These are phyloP conservation scores for Microcyclospora tardicrescens DNA, from an alignment of 2,329 filamentous ascomycete species.

Conservation along the genomic window DNA sequence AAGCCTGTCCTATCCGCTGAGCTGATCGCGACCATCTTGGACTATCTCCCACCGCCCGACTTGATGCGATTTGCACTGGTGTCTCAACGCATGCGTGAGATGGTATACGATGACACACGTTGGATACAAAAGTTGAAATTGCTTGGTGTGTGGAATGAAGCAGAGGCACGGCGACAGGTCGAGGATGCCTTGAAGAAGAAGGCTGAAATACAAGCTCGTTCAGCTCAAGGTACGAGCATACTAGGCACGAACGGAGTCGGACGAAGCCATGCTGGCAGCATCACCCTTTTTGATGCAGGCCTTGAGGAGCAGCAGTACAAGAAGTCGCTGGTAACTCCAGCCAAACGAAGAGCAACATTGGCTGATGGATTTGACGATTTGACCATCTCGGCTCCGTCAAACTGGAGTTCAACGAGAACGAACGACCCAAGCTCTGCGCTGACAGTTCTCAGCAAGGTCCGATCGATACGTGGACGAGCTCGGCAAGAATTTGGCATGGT, in stretches of 20 bases:
- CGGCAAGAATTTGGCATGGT: constrained; percentile 83
- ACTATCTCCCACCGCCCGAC: constrained; percentile 76
- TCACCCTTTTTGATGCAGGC: constrained; percentile 62
- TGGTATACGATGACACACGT: constrained; percentile 95
- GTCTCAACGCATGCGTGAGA: constrained; percentile 80
- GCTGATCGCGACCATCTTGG: constrained; percentile 75
- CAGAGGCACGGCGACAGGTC: constrained; percentile 66
- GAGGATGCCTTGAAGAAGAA: constrained; percentile 51
- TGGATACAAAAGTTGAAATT: constrained; percentile 78
- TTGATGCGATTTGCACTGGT: constrained; percentile 74
- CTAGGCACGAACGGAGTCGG: constrained; percentile 27
- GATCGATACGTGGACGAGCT: constrained; percentile 71
- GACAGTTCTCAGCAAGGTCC: constrained; percentile 54
- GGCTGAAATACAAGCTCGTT: constrained; percentile 41
- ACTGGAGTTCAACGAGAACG: constrained; percentile 16
- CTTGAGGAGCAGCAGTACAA: constrained; percentile 50
- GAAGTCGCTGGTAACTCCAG: constrained; percentile 23
- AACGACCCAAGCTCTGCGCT: constrained; percentile 54
- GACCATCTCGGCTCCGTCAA: constrained; percentile 31
- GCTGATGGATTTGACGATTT: constrained; percentile 73
- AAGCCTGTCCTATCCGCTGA: constrained; percentile 81
- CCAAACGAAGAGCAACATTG: constrained; percentile 22
- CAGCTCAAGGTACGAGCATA: constrained; percentile 14
- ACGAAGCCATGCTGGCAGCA: constrained; percentile 27
- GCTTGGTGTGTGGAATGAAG: constrained; percentile 88